Evolutionary conservation across 75 land plant genomes (phyloP), one percentile per base, ranked within the genome.

Genomic region (Selaginella moellendorffii): DNA sequence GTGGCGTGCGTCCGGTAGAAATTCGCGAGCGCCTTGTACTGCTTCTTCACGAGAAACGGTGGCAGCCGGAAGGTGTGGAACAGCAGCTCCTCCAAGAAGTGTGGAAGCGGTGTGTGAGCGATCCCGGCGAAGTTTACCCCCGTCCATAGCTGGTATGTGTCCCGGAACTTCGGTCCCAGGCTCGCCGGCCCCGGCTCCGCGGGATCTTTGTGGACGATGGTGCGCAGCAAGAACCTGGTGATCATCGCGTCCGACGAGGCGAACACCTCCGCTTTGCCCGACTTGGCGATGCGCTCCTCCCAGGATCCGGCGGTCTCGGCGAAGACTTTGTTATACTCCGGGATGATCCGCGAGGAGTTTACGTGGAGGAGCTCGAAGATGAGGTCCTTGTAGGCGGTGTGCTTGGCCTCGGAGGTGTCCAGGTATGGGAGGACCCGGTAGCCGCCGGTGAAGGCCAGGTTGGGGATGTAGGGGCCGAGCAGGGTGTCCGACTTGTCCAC

Each of bases 391-490:
- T 76, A 42, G 30, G 46, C 27, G 24, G 36, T 65, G 60, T 81
- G 83, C 30, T 62, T 54, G 26, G 70, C 65, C 53, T 81, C 83
- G 24, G 73, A 63, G 8, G 83, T 69, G 60, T 81, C 83, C 12
- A 81, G 83, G 73, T 80, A 81, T 22, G 83, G 46, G 46, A 72
- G 74, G 27, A 70, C 56, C 19, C 83, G 66, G 79, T 62, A 69
- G 0, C 83, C 83, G 53, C 83, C 82, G 26, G 75, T 80, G 70
- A 68, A 73, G 2, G 27, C 30, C 14, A 68, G 25, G 70, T 69
- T 69, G 26, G 82, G 82, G 71, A 74, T 68, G 70, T 26, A 80
- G 19, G 83, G 77, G 22, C 83, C 83, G 19, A 77, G 67, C 67
- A 81, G 72, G 20, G 73, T 60, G 56, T 74, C 63, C 28, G 27